phyloP scores from a whole-genome alignment of 2,329 filamentous ascomycete species.

The Hirsutella thompsonii region DNA sequence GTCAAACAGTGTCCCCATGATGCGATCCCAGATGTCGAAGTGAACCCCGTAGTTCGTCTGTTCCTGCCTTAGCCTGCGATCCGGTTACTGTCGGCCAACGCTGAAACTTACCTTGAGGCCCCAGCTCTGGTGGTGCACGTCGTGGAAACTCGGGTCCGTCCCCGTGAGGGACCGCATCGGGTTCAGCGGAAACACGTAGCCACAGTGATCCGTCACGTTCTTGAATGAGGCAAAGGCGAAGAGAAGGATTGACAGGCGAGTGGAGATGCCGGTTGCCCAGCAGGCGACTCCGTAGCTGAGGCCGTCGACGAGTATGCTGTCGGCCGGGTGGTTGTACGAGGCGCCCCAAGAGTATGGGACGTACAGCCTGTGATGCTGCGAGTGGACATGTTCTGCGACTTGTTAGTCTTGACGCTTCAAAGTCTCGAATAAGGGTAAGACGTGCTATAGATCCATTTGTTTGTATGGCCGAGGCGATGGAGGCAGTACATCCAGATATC shows the following conservation, averaged over 20 bases:
- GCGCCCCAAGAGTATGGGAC: background rate
- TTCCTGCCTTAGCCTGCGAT: background rate
- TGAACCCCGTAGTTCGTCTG: background rate
- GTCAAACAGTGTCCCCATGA: background rate
- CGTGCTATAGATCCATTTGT: slow-evolving; percentile 1
- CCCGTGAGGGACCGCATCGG: background rate
- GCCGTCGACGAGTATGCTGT: background rate
- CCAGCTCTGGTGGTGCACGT: slow-evolving; percentile 1
- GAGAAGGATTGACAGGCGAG: background rate
- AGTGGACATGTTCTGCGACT: slow-evolving; percentile 1
- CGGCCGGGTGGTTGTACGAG: background rate
- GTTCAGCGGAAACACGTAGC: background rate
- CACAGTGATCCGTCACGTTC: slow-evolving; percentile 1
- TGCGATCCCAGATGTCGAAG: background rate
- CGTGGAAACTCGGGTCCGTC: background rate
- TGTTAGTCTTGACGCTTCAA: background rate
- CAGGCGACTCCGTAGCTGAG: background rate
- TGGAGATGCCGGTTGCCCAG: slow-evolving; percentile 1
- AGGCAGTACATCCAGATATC: background rate
- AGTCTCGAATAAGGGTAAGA: background rate
- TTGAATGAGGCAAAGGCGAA: background rate
- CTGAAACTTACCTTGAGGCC: background rate
- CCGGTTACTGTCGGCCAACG: too few relatives aligned
- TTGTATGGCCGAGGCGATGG: slow-evolving; percentile 1
- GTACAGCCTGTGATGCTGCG: background rate